Evolutionary conservation across 208 protist species (phyloP).

Genomic region (Naegleria gruberi): DNA sequence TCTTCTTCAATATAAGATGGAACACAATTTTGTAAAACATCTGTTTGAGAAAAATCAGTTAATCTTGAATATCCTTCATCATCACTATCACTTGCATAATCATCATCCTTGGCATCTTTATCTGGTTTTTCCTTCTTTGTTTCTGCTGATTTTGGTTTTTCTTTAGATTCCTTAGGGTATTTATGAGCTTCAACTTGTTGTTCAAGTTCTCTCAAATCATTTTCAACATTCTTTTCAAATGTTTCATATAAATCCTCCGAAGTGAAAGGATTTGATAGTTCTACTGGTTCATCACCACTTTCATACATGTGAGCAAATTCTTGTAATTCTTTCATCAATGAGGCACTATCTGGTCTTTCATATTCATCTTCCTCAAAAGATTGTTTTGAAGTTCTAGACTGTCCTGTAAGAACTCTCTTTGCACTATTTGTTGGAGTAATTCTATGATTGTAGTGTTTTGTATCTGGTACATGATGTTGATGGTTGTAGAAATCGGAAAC

Average conservation of each 20-base stretch:
- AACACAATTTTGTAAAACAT: not conserved
- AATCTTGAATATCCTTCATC: not conserved
- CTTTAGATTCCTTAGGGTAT: not conserved
- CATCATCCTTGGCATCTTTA: not conserved
- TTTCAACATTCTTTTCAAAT: not conserved
- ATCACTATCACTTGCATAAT: not conserved
- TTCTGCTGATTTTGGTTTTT: not conserved
- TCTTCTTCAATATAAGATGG: not conserved
- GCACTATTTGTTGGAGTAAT: not conserved
- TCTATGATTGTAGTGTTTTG: constrained; percentile 1
- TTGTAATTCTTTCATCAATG: not conserved
- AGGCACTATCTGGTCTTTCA: not conserved
- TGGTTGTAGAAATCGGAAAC: not conserved
- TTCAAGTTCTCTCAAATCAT: not conserved
- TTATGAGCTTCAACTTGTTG: not conserved
- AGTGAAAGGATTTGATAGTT: not conserved
- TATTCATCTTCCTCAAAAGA: not conserved
- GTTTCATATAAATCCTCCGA: not conserved
- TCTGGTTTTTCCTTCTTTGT: not conserved
- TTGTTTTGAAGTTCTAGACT: not conserved
- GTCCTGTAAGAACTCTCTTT: not conserved
- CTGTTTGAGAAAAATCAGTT: not conserved
- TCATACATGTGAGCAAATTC: not conserved
- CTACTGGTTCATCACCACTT: not conserved
- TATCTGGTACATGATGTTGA: not conserved